A percentile compares a stretch with the other conserved stretches of the same genome.
Evolutionary conservation across 1,139 yeast species (phyloP).

Genomic region (Entelexis paramagnoliae): DNA sequence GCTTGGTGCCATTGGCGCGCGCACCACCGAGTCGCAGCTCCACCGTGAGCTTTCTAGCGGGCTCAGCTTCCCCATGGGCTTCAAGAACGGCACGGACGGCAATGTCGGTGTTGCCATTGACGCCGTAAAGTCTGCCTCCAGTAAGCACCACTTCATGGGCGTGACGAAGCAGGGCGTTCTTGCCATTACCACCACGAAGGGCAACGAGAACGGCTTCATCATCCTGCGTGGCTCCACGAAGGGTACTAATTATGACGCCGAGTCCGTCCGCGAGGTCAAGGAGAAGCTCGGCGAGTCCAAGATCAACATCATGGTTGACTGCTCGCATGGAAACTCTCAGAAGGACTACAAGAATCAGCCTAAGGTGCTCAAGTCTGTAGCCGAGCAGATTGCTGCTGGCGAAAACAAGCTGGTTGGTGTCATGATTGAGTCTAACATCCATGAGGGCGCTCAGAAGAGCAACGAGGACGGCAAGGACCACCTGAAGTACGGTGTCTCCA

Average conservation of each 20-base stretch:
- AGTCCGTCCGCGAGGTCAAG: conserved; percentile 67
- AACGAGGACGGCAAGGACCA: conserved; percentile 59
- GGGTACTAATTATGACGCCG: conserved; percentile 84
- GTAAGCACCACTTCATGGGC: conserved; percentile 91
- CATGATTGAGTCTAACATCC: conserved; percentile 89
- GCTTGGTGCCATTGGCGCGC: conserved; percentile 96
- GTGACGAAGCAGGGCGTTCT: conserved; percentile 95
- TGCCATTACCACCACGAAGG: conserved; percentile 91
- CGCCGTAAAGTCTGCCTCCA: conserved; percentile 85
- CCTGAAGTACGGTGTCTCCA: conserved; percentile 88
- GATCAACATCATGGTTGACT: conserved; percentile 73
- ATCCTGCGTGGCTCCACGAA: conserved; percentile 92
- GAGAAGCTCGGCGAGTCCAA: conserved; percentile 34
- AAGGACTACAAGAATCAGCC: conserved; percentile 95
- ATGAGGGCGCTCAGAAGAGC: conserved; percentile 84
- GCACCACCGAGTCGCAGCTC: conserved; percentile 96
- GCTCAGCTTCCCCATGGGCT: conserved; percentile 93
- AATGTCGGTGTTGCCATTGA: conserved; percentile 85
- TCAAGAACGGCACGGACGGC: conserved; percentile 98
- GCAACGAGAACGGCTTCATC: conserved; percentile 65
- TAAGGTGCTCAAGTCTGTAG: conserved; percentile 65
- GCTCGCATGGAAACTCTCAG: conserved; percentile 93
- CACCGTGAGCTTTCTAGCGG: conserved; percentile 97
- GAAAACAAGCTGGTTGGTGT: conserved; percentile 76
- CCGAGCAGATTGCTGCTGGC: conserved; percentile 72